A percentile compares a stretch with the other conserved stretches of the same genome.
These are phyloP conservation scores for Nicotiana paniculata DNA, from an alignment of 257 asterid genomes.

Conservation along the genomic window DNA sequence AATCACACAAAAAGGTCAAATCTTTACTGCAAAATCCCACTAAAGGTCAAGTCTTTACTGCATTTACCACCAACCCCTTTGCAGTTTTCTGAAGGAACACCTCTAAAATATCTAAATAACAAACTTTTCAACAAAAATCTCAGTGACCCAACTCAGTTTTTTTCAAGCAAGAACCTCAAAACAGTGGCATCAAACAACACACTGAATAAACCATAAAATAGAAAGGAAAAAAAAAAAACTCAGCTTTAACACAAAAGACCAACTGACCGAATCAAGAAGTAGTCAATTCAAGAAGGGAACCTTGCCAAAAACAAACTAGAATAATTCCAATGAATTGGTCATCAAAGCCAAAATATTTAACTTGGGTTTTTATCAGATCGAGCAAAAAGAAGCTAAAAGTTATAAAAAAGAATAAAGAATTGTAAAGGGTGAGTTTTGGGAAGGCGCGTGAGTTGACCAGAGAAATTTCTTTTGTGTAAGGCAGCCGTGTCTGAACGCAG, in stretches of 20 bases:
- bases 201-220: slow-evolving; percentile 5
- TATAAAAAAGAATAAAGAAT: slow-evolving; percentile 8
- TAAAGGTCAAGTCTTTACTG: slow-evolving; percentile 22
- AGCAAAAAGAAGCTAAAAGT: background rate
- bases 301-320: background rate
- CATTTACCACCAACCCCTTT: slow-evolving; percentile 18
- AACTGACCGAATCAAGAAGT: slow-evolving; percentile 1
- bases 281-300: slow-evolving; percentile 7
- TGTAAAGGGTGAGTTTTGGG: background rate
- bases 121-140: slow-evolving; percentile 13
- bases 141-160: slow-evolving; percentile 19
- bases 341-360: background rate
- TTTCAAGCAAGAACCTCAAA: background rate
- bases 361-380: slow-evolving; percentile 19
- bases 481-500: slow-evolving; percentile 14
- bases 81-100: slow-evolving; percentile 12
- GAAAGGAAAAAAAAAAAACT: background rate
- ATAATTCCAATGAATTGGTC: background rate
- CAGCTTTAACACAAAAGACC: slow-evolving; percentile 7
- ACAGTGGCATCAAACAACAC: background rate
- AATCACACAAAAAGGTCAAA: background rate
- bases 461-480: slow-evolving; percentile 16
- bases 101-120: slow-evolving; percentile 12
- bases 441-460: slow-evolving; percentile 71
- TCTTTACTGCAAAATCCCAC: background rate